Conservation (phyloP, 495 filamentous ascomycete species). For the Hypoxylon trugodes region DNA sequence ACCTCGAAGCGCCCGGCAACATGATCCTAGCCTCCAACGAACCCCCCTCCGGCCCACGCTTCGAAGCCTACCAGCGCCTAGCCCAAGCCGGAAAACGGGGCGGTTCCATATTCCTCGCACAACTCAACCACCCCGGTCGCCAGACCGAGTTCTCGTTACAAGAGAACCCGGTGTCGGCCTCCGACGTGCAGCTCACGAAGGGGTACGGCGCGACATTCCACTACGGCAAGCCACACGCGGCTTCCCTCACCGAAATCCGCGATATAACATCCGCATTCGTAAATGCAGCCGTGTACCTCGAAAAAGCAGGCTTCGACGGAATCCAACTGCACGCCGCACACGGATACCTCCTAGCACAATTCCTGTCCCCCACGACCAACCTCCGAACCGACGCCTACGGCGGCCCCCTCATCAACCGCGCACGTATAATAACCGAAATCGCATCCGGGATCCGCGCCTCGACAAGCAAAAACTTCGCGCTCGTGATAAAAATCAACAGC, state of each 20-base stretch:
- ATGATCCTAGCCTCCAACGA: conserved; percentile 61
- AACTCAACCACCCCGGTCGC: conserved; percentile 71
- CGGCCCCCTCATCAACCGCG: conserved; percentile 70
- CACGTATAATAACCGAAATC: conserved; percentile 65
- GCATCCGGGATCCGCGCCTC: conserved; percentile 57
- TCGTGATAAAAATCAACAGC: conserved; percentile 74
- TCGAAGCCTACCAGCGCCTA: conserved; percentile 65
- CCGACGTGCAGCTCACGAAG: conserved; percentile 63
- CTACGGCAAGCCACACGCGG: conserved; percentile 48
- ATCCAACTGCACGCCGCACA: conserved; percentile 67
- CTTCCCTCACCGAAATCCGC: conserved; percentile 59
- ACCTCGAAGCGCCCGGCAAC: conserved; percentile 68
- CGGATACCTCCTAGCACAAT: conserved; percentile 64
- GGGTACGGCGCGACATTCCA: conserved; percentile 39
- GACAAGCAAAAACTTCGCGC: conserved; percentile 59
- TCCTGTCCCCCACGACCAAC: conserved; percentile 61
- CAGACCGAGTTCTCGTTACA: conserved; percentile 61
- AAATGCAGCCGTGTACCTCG: conserved; percentile 55
- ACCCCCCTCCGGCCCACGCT: conserved; percentile 59
- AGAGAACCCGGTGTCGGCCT: conserved; percentile 65
- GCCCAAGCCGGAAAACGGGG: conserved; percentile 62
- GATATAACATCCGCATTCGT: conserved; percentile 57
- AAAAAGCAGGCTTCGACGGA: conserved; percentile 62
- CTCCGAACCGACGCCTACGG: conserved; percentile 71
- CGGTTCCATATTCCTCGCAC: conserved; percentile 65